Base-by-base conservation (phyloP, 352 stramenopile species). In the Plasmopara halstedii region DNA sequence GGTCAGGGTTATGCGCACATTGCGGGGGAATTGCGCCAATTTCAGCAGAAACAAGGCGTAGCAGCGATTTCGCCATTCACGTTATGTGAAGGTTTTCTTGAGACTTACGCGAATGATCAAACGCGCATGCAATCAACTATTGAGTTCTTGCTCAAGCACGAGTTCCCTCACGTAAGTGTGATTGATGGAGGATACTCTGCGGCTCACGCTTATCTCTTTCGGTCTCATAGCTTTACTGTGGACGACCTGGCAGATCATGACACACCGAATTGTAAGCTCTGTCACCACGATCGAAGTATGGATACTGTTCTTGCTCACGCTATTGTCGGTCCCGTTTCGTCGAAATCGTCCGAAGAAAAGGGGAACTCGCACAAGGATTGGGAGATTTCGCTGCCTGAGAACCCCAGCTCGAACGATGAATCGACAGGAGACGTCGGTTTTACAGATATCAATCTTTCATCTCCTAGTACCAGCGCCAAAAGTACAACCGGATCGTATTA, bases 241-340 rank as follows among this genome's bases (percentile, higher is more conserved):
- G 71, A 71, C 11, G 78, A 92, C 22, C 58, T 92, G 15, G 67
- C 73, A 18, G 81, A 92, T 44, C 81, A 92, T 48, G 73, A 92
- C 39, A 65, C 67, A 0, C 56, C 66, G 4, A 59, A 64, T 8
- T 92, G 81, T 34, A 53, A 50, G 10, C 65, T 90, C 21, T 92
- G 81, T 26, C 76, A 88, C 34, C 69, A 81, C 15, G 64, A 76
- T 2, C 49, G 61, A 32, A 58, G 41, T 29, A 67, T 59, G 52
- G 20, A 58, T 3, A 26, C 42, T 21, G 31, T 34, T 11, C 27
- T 50, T 22, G 14, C 42, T 21, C 11, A n/a, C n/a, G 33, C 42
- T 21, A 36, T 34, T 11, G 26, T 50, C 19, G 14, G 37, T 21
- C 11, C 8, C 35, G 15, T n/a, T 33, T 35, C 0, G 33, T n/a